These are phyloP conservation scores for Pyrus hybrid DNA, from an alignment of 331 rosid species.

Conservation along the genomic window DNA sequence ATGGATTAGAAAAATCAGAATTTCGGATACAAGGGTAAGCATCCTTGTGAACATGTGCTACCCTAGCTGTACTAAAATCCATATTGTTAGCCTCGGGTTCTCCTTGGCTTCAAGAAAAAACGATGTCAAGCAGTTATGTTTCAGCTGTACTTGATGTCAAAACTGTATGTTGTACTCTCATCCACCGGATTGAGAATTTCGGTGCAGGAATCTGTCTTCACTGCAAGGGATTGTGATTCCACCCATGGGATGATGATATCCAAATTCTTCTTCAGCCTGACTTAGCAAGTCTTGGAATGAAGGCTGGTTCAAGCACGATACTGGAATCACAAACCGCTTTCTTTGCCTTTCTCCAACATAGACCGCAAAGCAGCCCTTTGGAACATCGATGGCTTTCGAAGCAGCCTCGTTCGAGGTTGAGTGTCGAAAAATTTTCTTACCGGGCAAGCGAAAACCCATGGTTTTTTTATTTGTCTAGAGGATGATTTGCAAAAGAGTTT, in stretches of 20 bases:
- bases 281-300: constrained; percentile 29
- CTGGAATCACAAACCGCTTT: constrained; percentile 18
- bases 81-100: neutral
- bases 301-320: constrained; percentile 21
- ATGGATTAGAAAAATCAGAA: neutral
- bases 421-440: neutral
- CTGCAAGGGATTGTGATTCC: constrained; percentile 28
- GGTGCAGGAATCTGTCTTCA: constrained; percentile 20
- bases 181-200: neutral
- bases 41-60: neutral
- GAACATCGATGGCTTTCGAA: constrained; percentile 1
- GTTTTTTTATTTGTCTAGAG: neutral
- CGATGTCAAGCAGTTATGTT: neutral
- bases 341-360: neutral
- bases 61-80: neutral
- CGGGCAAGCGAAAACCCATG: constrained; percentile 29
- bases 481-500: neutral
- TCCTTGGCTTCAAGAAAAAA: neutral
- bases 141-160: neutral
- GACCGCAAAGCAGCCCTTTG: neutral
- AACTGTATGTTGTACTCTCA: neutral
- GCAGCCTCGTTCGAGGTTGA: neutral
- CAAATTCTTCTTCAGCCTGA: constrained; percentile 24
- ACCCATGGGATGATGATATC: constrained; percentile 23
- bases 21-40: neutral